A percentile compares a stretch with the other conserved stretches of the same genome.
These are phyloP conservation scores for Aspergillus bridgeri DNA, from an alignment of 495 filamentous ascomycete genomes.

Conservation along the genomic window DNA sequence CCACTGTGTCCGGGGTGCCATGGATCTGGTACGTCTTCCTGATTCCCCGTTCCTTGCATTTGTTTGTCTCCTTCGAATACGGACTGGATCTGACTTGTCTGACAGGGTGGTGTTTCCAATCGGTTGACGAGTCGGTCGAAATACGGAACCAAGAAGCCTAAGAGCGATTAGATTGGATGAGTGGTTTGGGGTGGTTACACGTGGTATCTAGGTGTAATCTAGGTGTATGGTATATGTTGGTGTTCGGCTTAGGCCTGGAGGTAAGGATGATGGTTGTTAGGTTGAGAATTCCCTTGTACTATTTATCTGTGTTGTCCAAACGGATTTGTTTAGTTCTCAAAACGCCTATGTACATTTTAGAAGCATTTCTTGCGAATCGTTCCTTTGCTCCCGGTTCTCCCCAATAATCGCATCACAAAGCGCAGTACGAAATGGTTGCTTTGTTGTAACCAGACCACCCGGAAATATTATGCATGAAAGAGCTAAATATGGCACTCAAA, in stretches of 20 bases:
- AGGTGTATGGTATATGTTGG: no score
- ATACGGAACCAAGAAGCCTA: slow-evolving; percentile 98
- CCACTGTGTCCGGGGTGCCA: slow-evolving; percentile 81
- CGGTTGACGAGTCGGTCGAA: slow-evolving; percentile 83
- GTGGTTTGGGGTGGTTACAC: slow-evolving; percentile 1
- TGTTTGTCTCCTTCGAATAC: no score
- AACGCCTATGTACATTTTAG: slow-evolving; percentile 18
- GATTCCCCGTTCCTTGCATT: slow-evolving; percentile 8
- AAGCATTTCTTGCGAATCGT: slow-evolving; percentile 1
- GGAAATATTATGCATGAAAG: not conserved
- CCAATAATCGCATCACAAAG: slow-evolving; percentile 5
- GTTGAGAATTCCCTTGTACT: slow-evolving; percentile 1
- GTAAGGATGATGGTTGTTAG: not conserved
- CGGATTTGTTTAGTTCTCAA: slow-evolving; percentile 10
- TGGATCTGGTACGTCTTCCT: slow-evolving; percentile 78
- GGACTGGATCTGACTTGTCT: slow-evolving; percentile 16
- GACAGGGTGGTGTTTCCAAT: slow-evolving; percentile 84
- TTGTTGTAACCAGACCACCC: not conserved
- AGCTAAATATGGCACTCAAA: not conserved
- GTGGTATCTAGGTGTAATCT: not conserved
- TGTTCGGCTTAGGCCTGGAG: no score
- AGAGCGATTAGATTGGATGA: slow-evolving; percentile 46
- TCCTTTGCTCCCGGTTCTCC: not conserved
- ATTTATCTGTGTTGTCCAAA: slow-evolving; percentile 4
- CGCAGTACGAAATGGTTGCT: not conserved